Conservation (phyloP, 192 early-diverging fungal species). For the Entrophospora sp. region DNA sequence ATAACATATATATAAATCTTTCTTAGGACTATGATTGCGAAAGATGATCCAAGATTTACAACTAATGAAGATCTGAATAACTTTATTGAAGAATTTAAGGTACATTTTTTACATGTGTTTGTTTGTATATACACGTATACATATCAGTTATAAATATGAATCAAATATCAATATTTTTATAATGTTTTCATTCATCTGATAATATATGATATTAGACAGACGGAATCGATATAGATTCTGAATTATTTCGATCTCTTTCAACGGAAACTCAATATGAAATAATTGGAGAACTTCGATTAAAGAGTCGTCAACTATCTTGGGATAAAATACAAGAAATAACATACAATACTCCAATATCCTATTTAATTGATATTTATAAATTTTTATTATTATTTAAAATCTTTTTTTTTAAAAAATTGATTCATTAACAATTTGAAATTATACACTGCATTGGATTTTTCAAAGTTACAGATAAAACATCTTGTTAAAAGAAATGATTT, state of each 20-base stretch:
- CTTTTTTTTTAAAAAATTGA: background rate
- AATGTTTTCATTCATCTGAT: background rate
- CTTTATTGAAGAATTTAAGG: conserved; percentile 39
- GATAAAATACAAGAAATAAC: conserved; percentile 66
- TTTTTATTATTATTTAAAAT: background rate
- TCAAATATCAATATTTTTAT: background rate
- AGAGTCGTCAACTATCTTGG: conserved; percentile 70
- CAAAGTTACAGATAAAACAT: conserved; percentile 77
- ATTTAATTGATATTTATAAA: background rate
- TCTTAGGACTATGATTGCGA: conserved; percentile 12
- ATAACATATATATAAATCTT: background rate
- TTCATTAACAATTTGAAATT: background rate
- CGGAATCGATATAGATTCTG: conserved; percentile 72
- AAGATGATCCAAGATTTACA: conserved; percentile 44
- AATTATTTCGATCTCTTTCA: conserved; percentile 63
- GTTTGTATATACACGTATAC: too few species aligned
- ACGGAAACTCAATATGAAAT: conserved; percentile 88
- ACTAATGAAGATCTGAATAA: conserved; percentile 44
- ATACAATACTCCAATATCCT: conserved; percentile 35
- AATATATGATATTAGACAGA: conserved; percentile 12
- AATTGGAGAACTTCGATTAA: conserved; percentile 76
- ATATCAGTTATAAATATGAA: too few species aligned
- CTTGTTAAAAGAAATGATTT: conserved; percentile 76
- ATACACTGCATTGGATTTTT: conserved; percentile 80
- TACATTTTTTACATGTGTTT: background rate